Evolutionary conservation across 2,329 filamentous ascomycete genomes (phyloP).

Genomic region (Microsporum ferrugineum): DNA sequence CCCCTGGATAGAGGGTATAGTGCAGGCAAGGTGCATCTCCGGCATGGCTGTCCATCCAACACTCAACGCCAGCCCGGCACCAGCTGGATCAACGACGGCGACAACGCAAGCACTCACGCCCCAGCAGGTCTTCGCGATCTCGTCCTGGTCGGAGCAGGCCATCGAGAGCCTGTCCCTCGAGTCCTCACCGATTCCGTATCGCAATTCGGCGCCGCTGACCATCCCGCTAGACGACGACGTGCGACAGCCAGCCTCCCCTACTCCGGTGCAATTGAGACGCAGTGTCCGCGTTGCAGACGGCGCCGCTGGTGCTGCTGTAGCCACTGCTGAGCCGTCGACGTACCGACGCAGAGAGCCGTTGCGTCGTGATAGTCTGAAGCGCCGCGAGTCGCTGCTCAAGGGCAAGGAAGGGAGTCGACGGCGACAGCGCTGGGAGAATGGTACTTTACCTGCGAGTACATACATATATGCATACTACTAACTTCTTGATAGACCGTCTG

Average conservation of each 20-base stretch:
- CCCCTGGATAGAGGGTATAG: too few species aligned
- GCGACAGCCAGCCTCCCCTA: conserved; percentile 13
- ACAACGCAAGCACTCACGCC: conserved; percentile 23
- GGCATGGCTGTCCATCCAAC: conserved; percentile 36
- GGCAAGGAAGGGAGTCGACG: conserved; percentile 84
- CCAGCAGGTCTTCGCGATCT: conserved; percentile 46
- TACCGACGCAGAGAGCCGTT: conserved; percentile 26
- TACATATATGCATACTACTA: background rate
- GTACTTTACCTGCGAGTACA: conserved; percentile 33
- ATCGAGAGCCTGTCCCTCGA: conserved; percentile 24
- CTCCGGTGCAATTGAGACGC: conserved; percentile 9
- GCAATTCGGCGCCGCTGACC: conserved; percentile 47
- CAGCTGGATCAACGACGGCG: background rate
- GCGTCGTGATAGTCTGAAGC: conserved; percentile 41
- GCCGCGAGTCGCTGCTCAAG: conserved; percentile 66
- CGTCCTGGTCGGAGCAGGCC: conserved; percentile 51
- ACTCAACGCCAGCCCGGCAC: conserved; percentile 14
- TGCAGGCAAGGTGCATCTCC: background rate
- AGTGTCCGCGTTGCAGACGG: conserved; percentile 20
- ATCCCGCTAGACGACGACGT: conserved; percentile 60
- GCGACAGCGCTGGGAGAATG: conserved; percentile 88
- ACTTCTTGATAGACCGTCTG: conserved; percentile 54
- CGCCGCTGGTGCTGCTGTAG: background rate
- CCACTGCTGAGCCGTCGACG: conserved; percentile 21
- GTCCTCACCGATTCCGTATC: conserved; percentile 4